These are phyloP conservation scores for Fusarium virguliforme DNA, from an alignment of 2,329 filamentous ascomycete genomes.

Conservation along the genomic window DNA sequence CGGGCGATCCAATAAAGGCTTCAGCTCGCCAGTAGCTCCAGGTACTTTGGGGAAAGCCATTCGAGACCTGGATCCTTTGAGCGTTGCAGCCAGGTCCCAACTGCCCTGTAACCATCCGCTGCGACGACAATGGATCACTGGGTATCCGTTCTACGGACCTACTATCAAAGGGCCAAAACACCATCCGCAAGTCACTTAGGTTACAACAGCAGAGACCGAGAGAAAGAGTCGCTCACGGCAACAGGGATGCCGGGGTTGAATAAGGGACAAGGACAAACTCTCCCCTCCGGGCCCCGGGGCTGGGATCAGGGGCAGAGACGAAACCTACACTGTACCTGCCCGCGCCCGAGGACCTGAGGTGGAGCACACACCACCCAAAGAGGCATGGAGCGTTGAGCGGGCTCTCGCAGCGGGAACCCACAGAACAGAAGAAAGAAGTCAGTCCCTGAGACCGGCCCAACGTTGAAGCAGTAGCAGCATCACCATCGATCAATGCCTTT, in stretches of 20 bases:
- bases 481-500: constrained; percentile 22
- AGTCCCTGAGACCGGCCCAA: constrained; percentile 21
- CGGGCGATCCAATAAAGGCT: constrained; percentile 6
- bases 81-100: constrained; percentile 7
- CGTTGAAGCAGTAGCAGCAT: constrained; percentile 21
- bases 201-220: constrained; percentile 2
- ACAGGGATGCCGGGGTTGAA: constrained; percentile 17
- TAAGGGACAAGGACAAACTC: constrained; percentile 31
- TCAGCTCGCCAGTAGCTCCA: constrained; percentile 3
- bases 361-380: constrained; percentile 17
- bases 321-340: constrained; percentile 28
- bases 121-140: constrained; percentile 9
- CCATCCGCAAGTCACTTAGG: constrained; percentile 6
- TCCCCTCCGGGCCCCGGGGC: constrained; percentile 12
- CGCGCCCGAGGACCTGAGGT: constrained; percentile 6
- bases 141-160: not conserved
- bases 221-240: constrained; percentile 17
- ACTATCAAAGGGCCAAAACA: constrained; percentile 2
- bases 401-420: constrained; percentile 43
- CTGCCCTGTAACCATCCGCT: constrained; percentile 15
- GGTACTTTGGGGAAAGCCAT: not conserved
- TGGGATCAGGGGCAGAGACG: constrained; percentile 43
- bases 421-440: constrained; percentile 21
- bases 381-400: constrained; percentile 19
- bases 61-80: constrained; percentile 1